Conservation (phyloP, 148 eudicot species). For the Diospyros kaki region DNA sequence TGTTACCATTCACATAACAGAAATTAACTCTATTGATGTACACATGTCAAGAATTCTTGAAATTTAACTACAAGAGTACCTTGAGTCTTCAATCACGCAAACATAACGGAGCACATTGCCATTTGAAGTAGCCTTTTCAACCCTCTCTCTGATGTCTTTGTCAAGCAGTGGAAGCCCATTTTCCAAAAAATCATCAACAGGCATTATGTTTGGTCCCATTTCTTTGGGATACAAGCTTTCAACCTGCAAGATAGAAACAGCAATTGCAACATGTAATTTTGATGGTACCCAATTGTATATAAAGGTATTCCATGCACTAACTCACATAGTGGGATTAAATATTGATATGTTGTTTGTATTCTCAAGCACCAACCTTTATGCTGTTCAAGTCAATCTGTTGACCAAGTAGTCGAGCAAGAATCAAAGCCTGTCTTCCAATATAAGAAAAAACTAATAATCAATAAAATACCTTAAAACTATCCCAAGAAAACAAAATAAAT, state of each 20-base stretch:
- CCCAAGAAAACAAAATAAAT: too few relatives aligned
- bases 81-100: slow-evolving; percentile 69
- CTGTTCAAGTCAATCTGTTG: slow-evolving; percentile 52
- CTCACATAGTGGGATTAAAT: too few relatives aligned
- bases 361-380: slow-evolving; percentile 49
- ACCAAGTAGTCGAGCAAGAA: slow-evolving; percentile 93
- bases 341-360: neutral
- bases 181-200: slow-evolving; percentile 62
- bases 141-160: slow-evolving; percentile 52
- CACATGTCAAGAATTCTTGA: neutral
- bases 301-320: neutral
- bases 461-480: neutral
- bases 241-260: slow-evolving; percentile 36
- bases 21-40: neutral
- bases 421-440: slow-evolving; percentile 62
- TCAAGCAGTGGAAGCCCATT: slow-evolving; percentile 80
- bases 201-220: slow-evolving; percentile 74
- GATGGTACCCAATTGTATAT: neutral
- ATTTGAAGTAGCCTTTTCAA: slow-evolving; percentile 59
- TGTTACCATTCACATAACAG: neutral
- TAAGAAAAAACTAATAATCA: slow-evolving; percentile 3
- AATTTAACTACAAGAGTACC: slow-evolving; percentile 37
- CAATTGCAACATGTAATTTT: neutral
- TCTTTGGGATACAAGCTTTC: slow-evolving; percentile 80
- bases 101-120: slow-evolving; percentile 92